Evolutionary conservation across 768 basidiomycete genomes (phyloP).

Genomic region (Ramaria rubella): DNA sequence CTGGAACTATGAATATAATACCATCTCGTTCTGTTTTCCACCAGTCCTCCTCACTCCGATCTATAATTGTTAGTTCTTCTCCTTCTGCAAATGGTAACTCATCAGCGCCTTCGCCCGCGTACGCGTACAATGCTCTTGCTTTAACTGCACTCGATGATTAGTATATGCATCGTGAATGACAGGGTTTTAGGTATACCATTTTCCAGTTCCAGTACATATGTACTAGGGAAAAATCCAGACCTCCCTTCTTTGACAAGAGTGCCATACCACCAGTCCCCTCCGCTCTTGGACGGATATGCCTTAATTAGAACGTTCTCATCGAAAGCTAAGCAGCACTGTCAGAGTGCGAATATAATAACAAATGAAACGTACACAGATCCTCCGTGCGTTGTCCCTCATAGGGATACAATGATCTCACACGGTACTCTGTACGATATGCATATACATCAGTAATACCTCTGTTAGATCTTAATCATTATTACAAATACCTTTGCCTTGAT

Average conservation of each 20-base stretch:
- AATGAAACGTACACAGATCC: constrained; percentile 64
- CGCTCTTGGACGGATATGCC: constrained; percentile 81
- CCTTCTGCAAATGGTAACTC: constrained; percentile 85
- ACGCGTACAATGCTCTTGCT: constrained; percentile 78
- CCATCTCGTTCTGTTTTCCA: constrained; percentile 93
- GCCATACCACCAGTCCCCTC: constrained; percentile 93
- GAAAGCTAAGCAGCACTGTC: constrained; percentile 48
- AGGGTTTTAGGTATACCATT: constrained; percentile 44
- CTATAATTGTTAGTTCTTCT: constrained; percentile 71
- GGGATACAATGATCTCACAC: constrained; percentile 73
- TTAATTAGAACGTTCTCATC: constrained; percentile 67
- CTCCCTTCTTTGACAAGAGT: constrained; percentile 55
- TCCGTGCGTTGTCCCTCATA: constrained; percentile 84
- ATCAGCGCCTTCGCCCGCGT: constrained; percentile 61
- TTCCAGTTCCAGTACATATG: constrained; percentile 72
- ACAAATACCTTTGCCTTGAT: constrained; percentile 47
- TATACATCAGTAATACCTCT: constrained; percentile 37
- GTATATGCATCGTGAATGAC: not conserved
- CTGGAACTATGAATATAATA: constrained; percentile 83
- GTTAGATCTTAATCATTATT: too few relatives aligned
- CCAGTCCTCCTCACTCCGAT: constrained; percentile 82
- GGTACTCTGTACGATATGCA: constrained; percentile 59
- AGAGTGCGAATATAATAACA: constrained; percentile 8
- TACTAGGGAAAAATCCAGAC: constrained; percentile 85
- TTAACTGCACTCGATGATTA: constrained; percentile 34